Evolutionary conservation across 2,329 filamentous ascomycete genomes (phyloP), one percentile per base, ranked within the genome.

Genomic region (Scedosporium dehoogii): DNA sequence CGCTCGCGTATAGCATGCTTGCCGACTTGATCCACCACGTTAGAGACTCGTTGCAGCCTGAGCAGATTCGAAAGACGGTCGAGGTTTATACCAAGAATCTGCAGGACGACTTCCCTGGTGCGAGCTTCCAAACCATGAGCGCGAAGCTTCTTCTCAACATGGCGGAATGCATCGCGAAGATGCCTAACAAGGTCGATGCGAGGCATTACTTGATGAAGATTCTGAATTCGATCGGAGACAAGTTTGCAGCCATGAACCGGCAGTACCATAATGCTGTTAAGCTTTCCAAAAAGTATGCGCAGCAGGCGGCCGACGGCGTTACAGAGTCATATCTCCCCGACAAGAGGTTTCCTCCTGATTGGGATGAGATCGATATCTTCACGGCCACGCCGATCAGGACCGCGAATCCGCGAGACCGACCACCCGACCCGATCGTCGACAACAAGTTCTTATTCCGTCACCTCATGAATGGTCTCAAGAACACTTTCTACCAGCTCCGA

Each of bases 51-150:
- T 79, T 99, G 23, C 86, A 84, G 23, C 89, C 91, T 9, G 89
- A 93, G 67, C 94, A 97, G 76, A 99, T 99, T 65, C 86, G 92
- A 57, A 90, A 92, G 71, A 97, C 96, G 0, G 92, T 99, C 9
- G 91, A 96, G 71, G 94, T 99, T 3, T 99, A 99, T 74, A 97
- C 96, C 1, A 91, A 89, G 70, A 97, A 97, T 69, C 79, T 99
- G 23, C 92, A 96, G 70, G 94, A 97, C 73, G 91, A 91, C 66
- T 96, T 96, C 66, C 96, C 94, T 0, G 96, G 96, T 7, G 97
- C 96, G 0, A 99, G 93, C 74, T 99, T 99, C 71, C 96, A 99
- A 74, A 99, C 94, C 0, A 99, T 99, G 94, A 97, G 94, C 69
- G 96, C 94, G 0, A 99, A 97, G 74, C 80, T 99, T 2, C 79